Base-by-base conservation (phyloP, 1,139 yeast species). In the Entelexis paramagnoliae region DNA sequence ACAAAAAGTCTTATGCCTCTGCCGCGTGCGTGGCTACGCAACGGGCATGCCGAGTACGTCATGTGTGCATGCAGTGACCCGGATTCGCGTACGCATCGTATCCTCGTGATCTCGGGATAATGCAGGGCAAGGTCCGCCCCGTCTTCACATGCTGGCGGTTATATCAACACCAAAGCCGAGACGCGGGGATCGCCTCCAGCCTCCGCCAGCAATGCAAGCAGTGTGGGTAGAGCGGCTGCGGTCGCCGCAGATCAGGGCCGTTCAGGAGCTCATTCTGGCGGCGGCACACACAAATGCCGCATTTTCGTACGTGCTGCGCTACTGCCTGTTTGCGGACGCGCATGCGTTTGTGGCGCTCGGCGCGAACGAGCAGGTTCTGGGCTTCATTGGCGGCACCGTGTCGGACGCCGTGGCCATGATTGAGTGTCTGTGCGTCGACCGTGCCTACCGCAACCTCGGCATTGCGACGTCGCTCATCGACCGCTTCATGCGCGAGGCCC, bases 371-470 rank as follows among this genome's bases (percentile, higher is more conserved):
- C 2, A n/a, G 17, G 14, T 46, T 4, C 33, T 47, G 5, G 58
- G 56, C 2, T 14, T 54, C 3, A 32, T 55, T 14, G 50, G 53
- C 8, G 58, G 58, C 29, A 36, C 40, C 4, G 20, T n/a, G 6
- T 14, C 36, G 13, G 46, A 17, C 13, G 9, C 41, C 10, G 32
- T 13, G 20, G 20, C 45, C 6, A 16, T 17, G 32, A 38, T 55
- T n/a, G 58, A 54, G 30, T 26, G 50, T 9, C 38, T 55, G 1
- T 55, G 53, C 41, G 58, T 55, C 5, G 46, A 55, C 43, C 50
- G 49, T 7, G 46, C 52, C 13, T 49, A 36, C 46, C 56, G 64
- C 5, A 53, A 60, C n/a, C 42, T 17, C 5, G 64, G 64, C 10
- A 51, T 55, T 10, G 64, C 60, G 4, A 35, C 55, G 24, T 22